A percentile compares a stretch with the other conserved stretches of the same genome.
Evolutionary conservation across 805 yeast species (phyloP).

Genomic region (Candida tibetensis): DNA sequence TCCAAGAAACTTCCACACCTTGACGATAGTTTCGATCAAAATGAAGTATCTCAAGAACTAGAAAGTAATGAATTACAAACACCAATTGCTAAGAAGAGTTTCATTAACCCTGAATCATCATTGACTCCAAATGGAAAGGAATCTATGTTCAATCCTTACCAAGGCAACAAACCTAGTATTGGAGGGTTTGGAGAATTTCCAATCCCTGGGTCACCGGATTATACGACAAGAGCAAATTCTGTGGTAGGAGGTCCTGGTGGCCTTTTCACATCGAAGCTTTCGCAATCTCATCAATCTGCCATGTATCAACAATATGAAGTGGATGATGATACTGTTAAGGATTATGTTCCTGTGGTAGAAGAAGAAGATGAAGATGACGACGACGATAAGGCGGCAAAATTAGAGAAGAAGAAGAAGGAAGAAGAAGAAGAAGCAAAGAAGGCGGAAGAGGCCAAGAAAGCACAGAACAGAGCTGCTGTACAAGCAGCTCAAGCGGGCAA

Average conservation of each 20-base stretch:
- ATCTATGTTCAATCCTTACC: conserved; percentile 29
- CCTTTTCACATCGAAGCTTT: conserved; percentile 37
- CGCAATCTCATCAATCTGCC: conserved; percentile 44
- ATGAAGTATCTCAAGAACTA: conserved; percentile 5
- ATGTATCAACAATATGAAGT: conserved; percentile 45
- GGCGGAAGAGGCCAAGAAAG: conserved; percentile 31
- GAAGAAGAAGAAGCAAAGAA: conserved; percentile 17
- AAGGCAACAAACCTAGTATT: conserved; percentile 11
- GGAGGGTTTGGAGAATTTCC: conserved; percentile 39
- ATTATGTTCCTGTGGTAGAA: conserved; percentile 40
- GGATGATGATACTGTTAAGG: conserved; percentile 43
- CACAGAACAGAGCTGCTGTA: conserved; percentile 22
- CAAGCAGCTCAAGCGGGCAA: conserved; percentile 11
- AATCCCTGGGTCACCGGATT: conserved; percentile 45
- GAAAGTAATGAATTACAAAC: conserved; percentile 8
- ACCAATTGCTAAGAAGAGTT: conserved; percentile 9
- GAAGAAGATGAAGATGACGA: conserved; percentile 49
- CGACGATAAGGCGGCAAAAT: conserved; percentile 24
- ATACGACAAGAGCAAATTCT: conserved; percentile 44
- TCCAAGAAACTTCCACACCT: conserved; percentile 17
- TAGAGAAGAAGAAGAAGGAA: conserved; percentile 11
- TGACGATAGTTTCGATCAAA: conserved; percentile 33
- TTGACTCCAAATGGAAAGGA: conserved; percentile 8
- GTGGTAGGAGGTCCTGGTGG: conserved; percentile 36
- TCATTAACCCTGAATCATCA: conserved; percentile 2